Base-by-base conservation (phyloP, 495 filamentous ascomycete species). In the Penicillium dipodomyicola region DNA sequence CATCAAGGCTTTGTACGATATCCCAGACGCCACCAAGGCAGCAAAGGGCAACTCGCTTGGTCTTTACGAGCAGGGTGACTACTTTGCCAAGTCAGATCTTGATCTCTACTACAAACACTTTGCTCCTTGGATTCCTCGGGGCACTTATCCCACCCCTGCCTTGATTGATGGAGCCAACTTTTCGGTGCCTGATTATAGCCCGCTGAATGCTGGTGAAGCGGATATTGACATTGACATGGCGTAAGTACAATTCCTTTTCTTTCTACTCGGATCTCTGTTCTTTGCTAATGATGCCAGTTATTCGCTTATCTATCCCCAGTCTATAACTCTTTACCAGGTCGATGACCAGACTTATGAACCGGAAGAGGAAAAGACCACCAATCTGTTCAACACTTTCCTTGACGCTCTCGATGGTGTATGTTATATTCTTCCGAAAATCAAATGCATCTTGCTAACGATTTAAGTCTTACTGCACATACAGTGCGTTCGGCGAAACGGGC, bases 91-190 rank as follows among this genome's bases (percentile, higher is more conserved):
- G 57, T 67, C 68, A 0, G 84, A 87, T 59, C 66, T 88, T 20
- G 73, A 85, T 53, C 64, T 74, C 12, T 88, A 80, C 64, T 87
- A 81, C 67, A 72, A 68, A 44, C 73, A 75, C 52, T 80, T 79
- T 61, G 70, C 62, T 47, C 67, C 70, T 10, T 71, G 65, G 49
- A 64, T 71, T 17, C 77, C 77, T 3, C 61, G 64, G 29, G 80
- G 78, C 25, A 75, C 67, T 11, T 70, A 72, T 12, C 79, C 77
- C 5, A 74, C 67, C 15, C 62, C 75, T 11, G 65, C 73, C 20
- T 61, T 68, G 27, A 72, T 81, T 49, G 74, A 82, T 57, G 79
- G 77, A 17, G 67, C 68, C 19, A 68, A 72, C 22, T 79, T 64
- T 45, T 60, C 60, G 10, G 63, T 62, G 7, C 63, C 72, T 55